Evolutionary conservation across 768 basidiomycete genomes (phyloP), one percentile per base, ranked within the genome.

Genomic region (Trametes punicea): DNA sequence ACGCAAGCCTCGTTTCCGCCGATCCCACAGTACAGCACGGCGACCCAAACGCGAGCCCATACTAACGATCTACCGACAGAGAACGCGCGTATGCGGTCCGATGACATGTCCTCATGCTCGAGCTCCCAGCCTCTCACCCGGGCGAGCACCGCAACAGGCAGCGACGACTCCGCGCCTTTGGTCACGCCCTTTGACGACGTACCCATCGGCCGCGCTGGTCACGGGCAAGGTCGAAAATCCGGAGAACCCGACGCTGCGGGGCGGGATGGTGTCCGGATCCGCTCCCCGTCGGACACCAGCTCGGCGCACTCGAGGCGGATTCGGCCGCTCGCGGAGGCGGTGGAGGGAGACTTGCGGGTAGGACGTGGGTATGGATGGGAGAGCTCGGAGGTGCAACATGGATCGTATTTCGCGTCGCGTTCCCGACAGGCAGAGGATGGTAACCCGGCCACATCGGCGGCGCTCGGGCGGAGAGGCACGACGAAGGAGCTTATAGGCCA

Each of bases 401-500:
- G 23, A 20, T 39, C 56, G 18, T 57, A 57, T 44, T 57, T 57
- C 20, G 34, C 56, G 2, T 15, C 31, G 6, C 41, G 49, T 2
- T 11, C 26, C 2, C 6, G 42, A n/a, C 42, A 46, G 42, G 25
- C 8, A 2, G 51, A 9, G 1, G 9, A 27, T 7, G 6, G 9
- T 25, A 7, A 4, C 10, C 40, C 7, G 10, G 40, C 49, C 26
- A 15, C 8, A 38, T 15, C 23, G 33, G 36, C 21, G 29, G 34
- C 27, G 16, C 44, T 57, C 8, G 16, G 21, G 13, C 64, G 65
- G 11, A 63, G 61, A 13, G 50, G 55, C 11, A 67, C 82, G 20
- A 75, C 82, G 2, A 83, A 77, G 59, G 79, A 78, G 27, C 67
- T 84, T 18, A 81, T 84, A 60, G 73, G 71, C 57, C 75, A 74